Conservation (phyloP, 257 asterid genomes). For the Solanum okadae region DNA sequence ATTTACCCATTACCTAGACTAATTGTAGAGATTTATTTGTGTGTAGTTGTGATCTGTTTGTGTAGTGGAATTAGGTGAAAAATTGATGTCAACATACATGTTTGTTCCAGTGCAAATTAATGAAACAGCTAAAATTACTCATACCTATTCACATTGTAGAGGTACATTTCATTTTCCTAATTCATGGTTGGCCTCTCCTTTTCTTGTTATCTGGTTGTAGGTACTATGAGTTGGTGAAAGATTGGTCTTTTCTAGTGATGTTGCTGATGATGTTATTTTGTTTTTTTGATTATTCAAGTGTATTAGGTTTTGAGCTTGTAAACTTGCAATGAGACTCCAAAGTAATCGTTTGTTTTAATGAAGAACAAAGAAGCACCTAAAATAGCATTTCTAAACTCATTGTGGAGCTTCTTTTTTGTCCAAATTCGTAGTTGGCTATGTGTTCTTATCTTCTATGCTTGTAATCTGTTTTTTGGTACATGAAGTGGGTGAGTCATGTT, state of each 20-base stretch:
- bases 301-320: background rate
- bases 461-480: background rate
- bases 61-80: background rate
- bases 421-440: background rate
- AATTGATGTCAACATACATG: background rate
- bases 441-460: background rate
- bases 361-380: background rate
- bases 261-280: background rate
- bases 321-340: background rate
- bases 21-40: background rate
- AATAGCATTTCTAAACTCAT: background rate
- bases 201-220: background rate
- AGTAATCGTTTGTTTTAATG: background rate
- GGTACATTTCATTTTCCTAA: background rate
- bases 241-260: background rate
- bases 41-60: background rate
- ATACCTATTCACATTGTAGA: background rate
- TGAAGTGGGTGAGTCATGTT: background rate
- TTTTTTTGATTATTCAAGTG: background rate
- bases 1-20: background rate
- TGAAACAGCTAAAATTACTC: background rate
- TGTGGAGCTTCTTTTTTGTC: background rate
- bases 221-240: background rate
- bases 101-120: background rate
- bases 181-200: background rate